Evolutionary conservation across 495 filamentous ascomycete genomes (phyloP).

Genomic region (Penicillium flavigenum): DNA sequence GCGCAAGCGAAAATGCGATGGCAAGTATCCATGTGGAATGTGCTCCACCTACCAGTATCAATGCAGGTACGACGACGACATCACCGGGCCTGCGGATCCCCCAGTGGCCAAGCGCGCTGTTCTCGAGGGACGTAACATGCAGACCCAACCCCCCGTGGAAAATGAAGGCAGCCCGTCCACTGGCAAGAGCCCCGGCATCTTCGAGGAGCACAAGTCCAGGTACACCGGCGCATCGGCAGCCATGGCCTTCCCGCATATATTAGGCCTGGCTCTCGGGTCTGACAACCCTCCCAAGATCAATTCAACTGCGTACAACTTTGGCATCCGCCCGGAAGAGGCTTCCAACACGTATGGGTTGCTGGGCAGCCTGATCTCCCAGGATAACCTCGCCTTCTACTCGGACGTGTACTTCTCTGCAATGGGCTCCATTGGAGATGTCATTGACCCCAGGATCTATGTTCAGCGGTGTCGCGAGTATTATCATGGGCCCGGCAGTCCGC

Average conservation of each 20-base stretch:
- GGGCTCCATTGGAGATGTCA: constrained; percentile 25
- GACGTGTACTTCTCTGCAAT: constrained; percentile 26
- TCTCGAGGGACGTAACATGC: too few relatives aligned
- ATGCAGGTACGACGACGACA: constrained; percentile 26
- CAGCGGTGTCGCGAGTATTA: constrained; percentile 37
- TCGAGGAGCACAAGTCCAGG: constrained; percentile 35
- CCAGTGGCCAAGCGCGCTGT: too few relatives aligned
- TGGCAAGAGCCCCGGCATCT: constrained; percentile 20
- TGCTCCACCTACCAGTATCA: constrained; percentile 33
- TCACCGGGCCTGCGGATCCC: constrained; percentile 2
- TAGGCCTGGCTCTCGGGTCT: constrained; percentile 32
- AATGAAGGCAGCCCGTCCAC: too few relatives aligned
- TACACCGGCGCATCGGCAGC: constrained; percentile 33
- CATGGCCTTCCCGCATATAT: constrained; percentile 37
- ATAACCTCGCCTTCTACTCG: constrained; percentile 27
- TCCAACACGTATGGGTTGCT: constrained; percentile 25
- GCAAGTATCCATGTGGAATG: constrained; percentile 28
- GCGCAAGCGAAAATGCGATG: constrained; percentile 41
- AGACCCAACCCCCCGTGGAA: too few relatives aligned
- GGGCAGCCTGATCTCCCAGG: constrained; percentile 28
- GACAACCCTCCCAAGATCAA: constrained; percentile 28
- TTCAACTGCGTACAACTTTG: constrained; percentile 36
- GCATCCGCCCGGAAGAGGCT: constrained; percentile 34
- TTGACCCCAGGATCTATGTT: constrained; percentile 29
- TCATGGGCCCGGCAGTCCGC: constrained; percentile 16